Conservation (phyloP, 495 filamentous ascomycete genomes). For the Tuber melanosporum region DNA sequence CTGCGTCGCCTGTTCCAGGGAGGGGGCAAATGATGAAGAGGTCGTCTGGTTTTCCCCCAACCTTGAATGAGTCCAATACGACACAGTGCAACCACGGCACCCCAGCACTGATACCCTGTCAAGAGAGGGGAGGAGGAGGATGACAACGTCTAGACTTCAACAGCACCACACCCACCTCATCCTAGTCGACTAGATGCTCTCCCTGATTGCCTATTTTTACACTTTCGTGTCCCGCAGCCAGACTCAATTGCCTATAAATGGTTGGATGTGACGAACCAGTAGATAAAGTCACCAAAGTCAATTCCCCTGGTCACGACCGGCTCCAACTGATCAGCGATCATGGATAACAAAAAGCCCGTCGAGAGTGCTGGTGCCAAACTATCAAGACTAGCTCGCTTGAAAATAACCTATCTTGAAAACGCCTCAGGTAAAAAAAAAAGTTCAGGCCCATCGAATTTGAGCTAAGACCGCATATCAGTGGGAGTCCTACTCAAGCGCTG, state of each 20-base stretch:
- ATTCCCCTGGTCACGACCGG: not conserved
- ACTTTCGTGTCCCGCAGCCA: not conserved
- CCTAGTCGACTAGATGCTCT: not conserved
- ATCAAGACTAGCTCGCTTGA: not conserved
- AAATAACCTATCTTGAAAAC: conserved; percentile 1
- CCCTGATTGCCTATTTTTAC: not conserved
- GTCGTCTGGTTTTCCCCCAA: not conserved
- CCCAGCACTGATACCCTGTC: not conserved
- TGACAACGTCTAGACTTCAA: not conserved
- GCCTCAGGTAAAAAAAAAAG: not conserved
- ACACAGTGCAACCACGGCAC: not conserved
- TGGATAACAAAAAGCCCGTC: not conserved
- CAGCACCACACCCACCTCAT: not conserved
- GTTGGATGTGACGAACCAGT: not conserved
- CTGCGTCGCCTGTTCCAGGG: not conserved
- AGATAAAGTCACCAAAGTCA: conserved; percentile 4
- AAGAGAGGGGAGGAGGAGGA: not conserved
- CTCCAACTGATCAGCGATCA: not conserved
- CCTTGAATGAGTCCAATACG: not conserved
- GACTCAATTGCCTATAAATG: not conserved
- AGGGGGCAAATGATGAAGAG: not conserved
- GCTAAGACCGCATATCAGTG: not conserved
- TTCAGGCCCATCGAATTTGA: conserved; percentile 1
- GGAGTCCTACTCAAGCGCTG: not conserved
- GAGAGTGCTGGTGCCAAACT: not conserved